Percentiles rank a stretch among this genome's conserved stretches.
phyloP scores from a whole-genome alignment of 2,329 filamentous ascomycete genomes.

The Pyrenophora graminea region DNA sequence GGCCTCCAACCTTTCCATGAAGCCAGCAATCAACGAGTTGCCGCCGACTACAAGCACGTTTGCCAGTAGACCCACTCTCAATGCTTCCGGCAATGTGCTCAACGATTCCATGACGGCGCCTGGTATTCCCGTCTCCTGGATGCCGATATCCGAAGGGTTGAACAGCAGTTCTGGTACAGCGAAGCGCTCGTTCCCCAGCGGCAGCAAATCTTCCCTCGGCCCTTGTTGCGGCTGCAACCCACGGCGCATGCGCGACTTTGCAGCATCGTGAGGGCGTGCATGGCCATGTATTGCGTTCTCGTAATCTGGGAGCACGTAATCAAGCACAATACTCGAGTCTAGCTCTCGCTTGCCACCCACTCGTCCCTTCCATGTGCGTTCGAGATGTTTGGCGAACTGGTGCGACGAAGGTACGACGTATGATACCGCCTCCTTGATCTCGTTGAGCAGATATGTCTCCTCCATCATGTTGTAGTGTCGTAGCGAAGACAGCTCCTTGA shows the following conservation, averaged over 20 bases:
- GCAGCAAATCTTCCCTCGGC: slow-evolving; percentile 75
- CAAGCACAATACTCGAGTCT: slow-evolving; percentile 68
- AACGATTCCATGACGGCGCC: slow-evolving; percentile 83
- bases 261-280: slow-evolving; percentile 76
- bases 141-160: slow-evolving; percentile 80
- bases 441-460: slow-evolving; percentile 89
- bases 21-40: slow-evolving; percentile 77
- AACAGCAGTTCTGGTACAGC: slow-evolving; percentile 88
- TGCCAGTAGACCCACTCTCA: slow-evolving; percentile 81
- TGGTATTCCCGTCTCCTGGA: slow-evolving; percentile 79
- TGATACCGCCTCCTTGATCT: slow-evolving; percentile 90
- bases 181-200: slow-evolving; percentile 90
- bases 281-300: slow-evolving; percentile 67
- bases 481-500: slow-evolving; percentile 85
- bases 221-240: slow-evolving; percentile 54
- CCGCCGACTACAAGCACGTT: slow-evolving; percentile 91
- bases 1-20: slow-evolving; percentile 74
- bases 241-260: slow-evolving; percentile 58
- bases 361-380: slow-evolving; percentile 73
- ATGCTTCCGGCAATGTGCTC: slow-evolving; percentile 72
- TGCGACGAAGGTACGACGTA: slow-evolving; percentile 71
- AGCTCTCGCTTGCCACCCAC: slow-evolving; percentile 62
- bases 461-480: slow-evolving; percentile 96
- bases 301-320: slow-evolving; percentile 90
- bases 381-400: slow-evolving; percentile 72